Percentiles rank a stretch among this genome's conserved stretches.
These are phyloP conservation scores for Globisporangium sylvaticum DNA, from an alignment of 352 stramenopile species.

Conservation along the genomic window DNA sequence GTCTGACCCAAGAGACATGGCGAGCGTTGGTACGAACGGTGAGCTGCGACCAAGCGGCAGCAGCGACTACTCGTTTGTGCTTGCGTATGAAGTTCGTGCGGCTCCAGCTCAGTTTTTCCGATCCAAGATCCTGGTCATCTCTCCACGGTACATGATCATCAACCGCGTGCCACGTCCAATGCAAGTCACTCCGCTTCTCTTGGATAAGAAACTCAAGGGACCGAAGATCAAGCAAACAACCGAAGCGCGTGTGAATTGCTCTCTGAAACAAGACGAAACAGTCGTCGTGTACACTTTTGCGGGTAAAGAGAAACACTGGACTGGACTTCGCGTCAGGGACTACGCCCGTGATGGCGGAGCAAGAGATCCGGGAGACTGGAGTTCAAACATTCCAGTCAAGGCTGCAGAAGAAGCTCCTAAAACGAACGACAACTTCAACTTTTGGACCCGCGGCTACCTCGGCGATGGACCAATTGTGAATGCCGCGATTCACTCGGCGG, in stretches of 20 bases:
- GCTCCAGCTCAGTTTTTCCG: constrained; percentile 78
- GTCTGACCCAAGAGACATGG: constrained; percentile 70
- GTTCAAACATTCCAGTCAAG: constrained; percentile 39
- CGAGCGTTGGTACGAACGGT: constrained; percentile 69
- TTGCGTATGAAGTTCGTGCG: constrained; percentile 78
- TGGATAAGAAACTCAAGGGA: constrained; percentile 70
- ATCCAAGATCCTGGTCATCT: constrained; percentile 79
- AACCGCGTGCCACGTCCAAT: constrained; percentile 59
- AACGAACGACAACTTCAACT: constrained; percentile 36
- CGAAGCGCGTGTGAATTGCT: constrained; percentile 32
- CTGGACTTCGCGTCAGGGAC: constrained; percentile 64
- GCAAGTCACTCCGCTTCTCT: constrained; percentile 65
- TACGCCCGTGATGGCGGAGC: constrained; percentile 33
- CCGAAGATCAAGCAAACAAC: constrained; percentile 25
- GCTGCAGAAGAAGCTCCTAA: constrained; percentile 29
- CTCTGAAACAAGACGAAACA: constrained; percentile 47
- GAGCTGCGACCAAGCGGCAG: constrained; percentile 47
- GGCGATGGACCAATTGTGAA: constrained; percentile 74
- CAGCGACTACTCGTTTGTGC: constrained; percentile 60
- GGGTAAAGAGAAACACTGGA: constrained; percentile 69
- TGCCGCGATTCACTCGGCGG: constrained; percentile 46
- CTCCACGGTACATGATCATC: constrained; percentile 70
- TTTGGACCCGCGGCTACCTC: constrained; percentile 70
- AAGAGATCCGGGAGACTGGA: constrained; percentile 56
- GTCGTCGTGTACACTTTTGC: constrained; percentile 64